phyloP scores from a whole-genome alignment of 192 early-diverging fungal genomes.

The Coemansia furcata region DNA sequence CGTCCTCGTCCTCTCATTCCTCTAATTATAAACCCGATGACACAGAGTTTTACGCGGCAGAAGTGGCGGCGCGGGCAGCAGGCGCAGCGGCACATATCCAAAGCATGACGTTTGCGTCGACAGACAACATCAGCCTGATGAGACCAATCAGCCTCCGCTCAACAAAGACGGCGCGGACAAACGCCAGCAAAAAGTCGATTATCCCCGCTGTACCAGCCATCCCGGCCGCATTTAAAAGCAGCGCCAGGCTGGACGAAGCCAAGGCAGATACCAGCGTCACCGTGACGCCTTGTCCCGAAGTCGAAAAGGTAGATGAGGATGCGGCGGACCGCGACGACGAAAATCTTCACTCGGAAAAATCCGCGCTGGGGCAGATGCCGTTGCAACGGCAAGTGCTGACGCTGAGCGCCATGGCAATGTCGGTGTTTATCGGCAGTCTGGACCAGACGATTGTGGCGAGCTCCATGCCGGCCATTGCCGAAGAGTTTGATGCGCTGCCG shows the following conservation, averaged over 20 bases:
- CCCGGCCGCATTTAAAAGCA: neutral
- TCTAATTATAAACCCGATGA: neutral
- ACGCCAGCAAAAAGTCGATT: neutral
- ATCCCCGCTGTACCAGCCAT: neutral
- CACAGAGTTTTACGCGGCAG: neutral
- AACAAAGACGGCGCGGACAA: neutral
- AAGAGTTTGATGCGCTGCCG: constrained; percentile 54
- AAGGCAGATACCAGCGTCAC: neutral
- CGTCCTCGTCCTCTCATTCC: neutral
- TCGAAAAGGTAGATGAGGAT: neutral
- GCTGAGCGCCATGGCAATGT: constrained; percentile 35
- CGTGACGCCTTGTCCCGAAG: neutral
- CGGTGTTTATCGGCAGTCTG: constrained; percentile 40
- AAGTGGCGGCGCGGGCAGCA: neutral
- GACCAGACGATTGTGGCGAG: constrained; percentile 67
- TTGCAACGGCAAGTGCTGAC: constrained; percentile 17
- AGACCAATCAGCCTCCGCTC: neutral
- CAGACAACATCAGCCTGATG: neutral
- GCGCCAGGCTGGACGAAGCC: neutral
- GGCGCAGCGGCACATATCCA: neutral
- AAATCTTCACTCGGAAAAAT: constrained; percentile 9
- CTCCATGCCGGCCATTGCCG: constrained; percentile 58
- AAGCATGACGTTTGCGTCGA: constrained; percentile 6
- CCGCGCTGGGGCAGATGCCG: constrained; percentile 21
- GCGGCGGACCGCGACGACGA: constrained; percentile 13